phyloP scores from a whole-genome alignment of 768 basidiomycete species.

The Lactarius tabidus region DNA sequence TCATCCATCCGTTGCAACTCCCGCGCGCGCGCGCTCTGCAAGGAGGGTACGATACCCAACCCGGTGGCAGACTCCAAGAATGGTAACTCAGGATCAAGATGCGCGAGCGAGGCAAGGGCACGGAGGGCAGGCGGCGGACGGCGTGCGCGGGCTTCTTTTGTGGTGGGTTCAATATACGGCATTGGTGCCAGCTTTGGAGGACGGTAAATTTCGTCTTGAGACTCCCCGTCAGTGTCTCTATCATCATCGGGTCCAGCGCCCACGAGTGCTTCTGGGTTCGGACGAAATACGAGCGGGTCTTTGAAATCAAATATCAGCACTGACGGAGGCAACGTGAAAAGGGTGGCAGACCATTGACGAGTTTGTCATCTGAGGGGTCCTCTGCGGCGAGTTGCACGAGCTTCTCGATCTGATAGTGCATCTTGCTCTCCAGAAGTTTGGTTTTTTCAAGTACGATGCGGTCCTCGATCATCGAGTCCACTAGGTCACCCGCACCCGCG shows the following conservation, averaged over 20 bases:
- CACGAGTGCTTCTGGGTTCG: slow-evolving; percentile 77
- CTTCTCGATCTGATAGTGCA: slow-evolving; percentile 96
- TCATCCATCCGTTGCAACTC: slow-evolving; percentile 77
- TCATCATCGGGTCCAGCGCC: slow-evolving; percentile 36
- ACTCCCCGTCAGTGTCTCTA: slow-evolving; percentile 27
- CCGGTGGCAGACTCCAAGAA: slow-evolving; percentile 70
- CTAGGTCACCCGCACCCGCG: slow-evolving; percentile 61
- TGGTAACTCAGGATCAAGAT: slow-evolving; percentile 56
- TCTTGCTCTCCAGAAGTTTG: slow-evolving; percentile 75
- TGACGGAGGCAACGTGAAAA: background rate
- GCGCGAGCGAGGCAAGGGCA: slow-evolving; percentile 51
- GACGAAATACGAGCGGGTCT: slow-evolving; percentile 92
- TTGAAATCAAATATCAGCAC: slow-evolving; percentile 9
- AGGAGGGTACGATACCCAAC: slow-evolving; percentile 55
- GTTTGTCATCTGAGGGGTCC: slow-evolving; percentile 38
- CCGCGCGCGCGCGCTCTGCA: slow-evolving; percentile 65
- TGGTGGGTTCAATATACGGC: slow-evolving; percentile 67
- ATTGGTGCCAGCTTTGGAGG: slow-evolving; percentile 88
- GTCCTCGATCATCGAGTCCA: slow-evolving; percentile 74
- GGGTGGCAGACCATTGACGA: slow-evolving; percentile 53
- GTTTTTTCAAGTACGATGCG: slow-evolving; percentile 87
- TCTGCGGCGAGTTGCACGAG: slow-evolving; percentile 75
- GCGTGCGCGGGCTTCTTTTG: slow-evolving; percentile 45
- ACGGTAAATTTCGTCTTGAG: slow-evolving; percentile 59
- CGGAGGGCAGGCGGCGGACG: slow-evolving; percentile 57